phyloP scores from a whole-genome alignment of 148 eudicot species.

The Fagopyrum homotropicum region DNA sequence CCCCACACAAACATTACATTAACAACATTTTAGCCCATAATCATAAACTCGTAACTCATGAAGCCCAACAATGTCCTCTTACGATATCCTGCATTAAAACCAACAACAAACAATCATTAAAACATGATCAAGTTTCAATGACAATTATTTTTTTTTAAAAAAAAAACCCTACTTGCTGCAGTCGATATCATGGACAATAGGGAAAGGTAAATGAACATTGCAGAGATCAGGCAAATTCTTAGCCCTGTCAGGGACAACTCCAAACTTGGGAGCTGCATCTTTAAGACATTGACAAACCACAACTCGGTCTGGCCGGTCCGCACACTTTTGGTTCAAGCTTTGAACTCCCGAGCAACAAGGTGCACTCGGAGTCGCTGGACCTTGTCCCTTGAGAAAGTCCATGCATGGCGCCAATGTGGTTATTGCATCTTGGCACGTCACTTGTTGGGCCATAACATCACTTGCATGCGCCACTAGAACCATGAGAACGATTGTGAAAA shows the following conservation, averaged over 20 bases:
- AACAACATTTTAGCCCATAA: not conserved
- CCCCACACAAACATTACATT: not conserved
- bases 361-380: not conserved
- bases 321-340: not conserved
- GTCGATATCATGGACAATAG: not conserved
- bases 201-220: not conserved
- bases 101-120: not conserved
- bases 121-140: not conserved
- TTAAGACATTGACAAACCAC: not conserved
- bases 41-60: not conserved
- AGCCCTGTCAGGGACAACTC: not conserved
- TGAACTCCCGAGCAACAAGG: not conserved
- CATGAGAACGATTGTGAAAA: not conserved
- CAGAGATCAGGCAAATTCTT: not conserved
- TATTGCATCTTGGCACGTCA: not conserved
- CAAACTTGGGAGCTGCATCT: not conserved
- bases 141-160: too few species aligned
- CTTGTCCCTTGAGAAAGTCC: not conserved
- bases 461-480: not conserved
- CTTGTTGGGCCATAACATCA: not conserved
- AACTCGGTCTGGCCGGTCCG: not conserved
- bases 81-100: not conserved
- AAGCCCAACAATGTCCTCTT: not conserved
- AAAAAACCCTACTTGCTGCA: not conserved
- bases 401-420: not conserved